Evolutionary conservation across 345 rosid species (phyloP).

Genomic region (Euphorbia pulcherrima): DNA sequence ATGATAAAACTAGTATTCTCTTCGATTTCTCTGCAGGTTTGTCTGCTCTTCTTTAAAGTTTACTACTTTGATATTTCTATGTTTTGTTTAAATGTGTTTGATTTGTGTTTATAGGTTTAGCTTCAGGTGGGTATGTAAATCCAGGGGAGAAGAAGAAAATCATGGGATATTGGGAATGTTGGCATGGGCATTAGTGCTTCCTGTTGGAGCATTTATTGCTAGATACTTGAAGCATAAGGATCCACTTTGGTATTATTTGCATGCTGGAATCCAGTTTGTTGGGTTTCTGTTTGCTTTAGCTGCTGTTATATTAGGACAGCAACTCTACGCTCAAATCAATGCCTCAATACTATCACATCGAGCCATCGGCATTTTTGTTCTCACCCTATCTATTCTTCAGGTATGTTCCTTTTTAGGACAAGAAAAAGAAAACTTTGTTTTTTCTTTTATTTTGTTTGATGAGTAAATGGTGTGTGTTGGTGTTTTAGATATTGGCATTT

Average conservation of each 20-base stretch:
- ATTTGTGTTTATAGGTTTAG: conserved; percentile 35
- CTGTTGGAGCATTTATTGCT: conserved; percentile 67
- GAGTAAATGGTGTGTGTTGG: no score
- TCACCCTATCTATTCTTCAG: conserved; percentile 75
- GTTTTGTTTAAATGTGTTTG: neutral
- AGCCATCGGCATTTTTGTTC: conserved; percentile 77
- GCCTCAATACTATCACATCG: conserved; percentile 60
- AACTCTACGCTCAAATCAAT: conserved; percentile 46
- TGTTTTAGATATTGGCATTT: conserved; percentile 62
- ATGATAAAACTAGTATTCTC: conserved; percentile 57
- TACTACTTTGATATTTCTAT: no score
- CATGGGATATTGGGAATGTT: conserved; percentile 69
- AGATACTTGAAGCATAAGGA: conserved; percentile 80
- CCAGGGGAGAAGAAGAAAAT: conserved; percentile 51
- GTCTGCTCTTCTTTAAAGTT: neutral
- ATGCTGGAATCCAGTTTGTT: conserved; percentile 51
- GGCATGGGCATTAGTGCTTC: conserved; percentile 79
- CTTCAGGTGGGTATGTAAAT: conserved; percentile 25
- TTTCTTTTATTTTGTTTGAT: no score
- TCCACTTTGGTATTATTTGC: conserved; percentile 85
- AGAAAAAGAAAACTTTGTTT: no score
- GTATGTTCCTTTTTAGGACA: conserved; percentile 25
- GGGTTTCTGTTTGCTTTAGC: conserved; percentile 71
- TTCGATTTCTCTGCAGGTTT: conserved; percentile 71
- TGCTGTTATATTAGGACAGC: conserved; percentile 58